Percentiles rank a stretch among this genome's conserved stretches.
These are phyloP conservation scores for Ceratocystis cacaofunesta DNA, from an alignment of 2,329 filamentous ascomycete genomes.

Conservation along the genomic window DNA sequence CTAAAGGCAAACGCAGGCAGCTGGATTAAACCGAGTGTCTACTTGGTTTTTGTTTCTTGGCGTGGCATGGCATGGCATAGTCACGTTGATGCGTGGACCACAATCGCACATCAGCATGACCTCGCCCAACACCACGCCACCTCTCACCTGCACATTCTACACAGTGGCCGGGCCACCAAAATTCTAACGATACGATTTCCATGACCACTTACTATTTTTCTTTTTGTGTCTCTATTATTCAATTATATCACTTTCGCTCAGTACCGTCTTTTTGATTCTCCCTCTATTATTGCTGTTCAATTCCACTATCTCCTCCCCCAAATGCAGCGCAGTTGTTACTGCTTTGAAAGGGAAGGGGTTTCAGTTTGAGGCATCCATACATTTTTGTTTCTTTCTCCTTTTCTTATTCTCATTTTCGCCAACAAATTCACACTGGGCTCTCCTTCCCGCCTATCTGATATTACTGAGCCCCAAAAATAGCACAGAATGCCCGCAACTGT, in stretches of 20 bases:
- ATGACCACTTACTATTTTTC: slow-evolving; percentile 10
- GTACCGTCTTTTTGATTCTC: neutral
- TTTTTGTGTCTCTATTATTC: slow-evolving; percentile 4
- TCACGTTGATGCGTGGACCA: slow-evolving; percentile 6
- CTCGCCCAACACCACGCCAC: neutral
- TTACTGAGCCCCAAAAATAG: neutral
- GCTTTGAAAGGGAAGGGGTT: neutral
- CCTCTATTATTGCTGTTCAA: neutral
- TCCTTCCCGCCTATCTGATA: neutral
- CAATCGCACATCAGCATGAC: neutral
- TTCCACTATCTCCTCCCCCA: neutral
- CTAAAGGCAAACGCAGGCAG: slow-evolving; percentile 85
- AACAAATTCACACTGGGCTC: neutral
- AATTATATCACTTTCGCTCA: neutral
- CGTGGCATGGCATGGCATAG: slow-evolving; percentile 6
- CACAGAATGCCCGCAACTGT: neutral
- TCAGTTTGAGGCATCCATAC: neutral
- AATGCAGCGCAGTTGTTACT: neutral
- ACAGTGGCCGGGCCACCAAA: neutral
- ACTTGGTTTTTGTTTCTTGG: neutral
- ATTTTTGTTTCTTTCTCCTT: neutral
- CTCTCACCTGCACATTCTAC: neutral
- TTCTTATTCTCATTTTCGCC: neutral
- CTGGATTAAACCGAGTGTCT: slow-evolving; percentile 26
- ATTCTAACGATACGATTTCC: slow-evolving; percentile 9